phyloP scores from a whole-genome alignment of 176 grass and related monocot genomes.

The Carex cristatella region DNA sequence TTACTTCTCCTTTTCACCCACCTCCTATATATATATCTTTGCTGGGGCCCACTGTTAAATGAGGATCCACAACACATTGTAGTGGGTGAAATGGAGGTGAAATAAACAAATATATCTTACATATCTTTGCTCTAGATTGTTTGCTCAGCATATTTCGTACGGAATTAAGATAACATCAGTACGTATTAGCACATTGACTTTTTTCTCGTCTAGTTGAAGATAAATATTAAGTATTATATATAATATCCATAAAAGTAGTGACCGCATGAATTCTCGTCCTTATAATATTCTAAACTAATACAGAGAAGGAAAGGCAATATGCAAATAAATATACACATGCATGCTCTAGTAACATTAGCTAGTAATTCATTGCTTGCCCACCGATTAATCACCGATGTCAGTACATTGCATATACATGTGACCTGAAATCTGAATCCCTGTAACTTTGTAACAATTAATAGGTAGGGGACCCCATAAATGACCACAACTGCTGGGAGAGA shows the following conservation, averaged over 20 bases:
- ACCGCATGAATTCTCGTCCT: neutral
- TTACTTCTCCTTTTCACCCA: neutral
- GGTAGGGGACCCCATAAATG: slow-evolving; percentile 74
- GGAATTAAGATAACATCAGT: neutral
- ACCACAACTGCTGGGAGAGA: slow-evolving; percentile 87
- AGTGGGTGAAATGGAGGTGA: too few relatives aligned
- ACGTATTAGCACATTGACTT: neutral
- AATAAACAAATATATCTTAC: too few relatives aligned
- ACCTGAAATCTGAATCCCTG: neutral
- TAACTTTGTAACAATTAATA: slow-evolving; percentile 16
- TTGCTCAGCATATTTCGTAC: neutral
- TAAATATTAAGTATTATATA: neutral
- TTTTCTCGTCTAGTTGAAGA: neutral
- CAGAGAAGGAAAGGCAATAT: neutral
- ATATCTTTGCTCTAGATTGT: too few relatives aligned
- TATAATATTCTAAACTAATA: neutral
- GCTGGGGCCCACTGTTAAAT: neutral
- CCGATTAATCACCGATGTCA: neutral
- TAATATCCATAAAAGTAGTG: too few relatives aligned
- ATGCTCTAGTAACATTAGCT: neutral
- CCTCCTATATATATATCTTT: neutral
- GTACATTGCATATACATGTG: neutral
- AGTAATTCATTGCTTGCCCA: neutral
- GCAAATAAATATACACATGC: neutral
- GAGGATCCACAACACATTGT: neutral